Evolutionary conservation across 805 yeast species (phyloP).

Genomic region (Saccharomycopsis sp.): DNA sequence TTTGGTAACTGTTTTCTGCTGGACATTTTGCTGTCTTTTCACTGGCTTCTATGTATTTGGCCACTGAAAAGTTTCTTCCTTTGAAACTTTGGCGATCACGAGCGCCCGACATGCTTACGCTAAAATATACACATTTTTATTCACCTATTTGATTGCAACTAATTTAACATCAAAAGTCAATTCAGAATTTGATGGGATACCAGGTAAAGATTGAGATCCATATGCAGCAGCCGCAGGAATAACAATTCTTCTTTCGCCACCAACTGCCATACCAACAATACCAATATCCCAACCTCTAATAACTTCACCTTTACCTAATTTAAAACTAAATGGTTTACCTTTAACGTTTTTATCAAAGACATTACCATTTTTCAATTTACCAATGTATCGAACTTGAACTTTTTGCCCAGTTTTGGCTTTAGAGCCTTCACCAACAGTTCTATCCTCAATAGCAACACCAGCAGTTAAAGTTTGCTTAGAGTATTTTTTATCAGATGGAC

Average conservation of each 20-base stretch:
- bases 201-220: constrained; percentile 91
- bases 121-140: neutral
- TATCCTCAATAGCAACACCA: constrained; percentile 90
- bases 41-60: neutral
- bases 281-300: constrained; percentile 99
- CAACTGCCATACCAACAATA: constrained; percentile 96
- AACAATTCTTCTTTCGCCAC: constrained; percentile 96
- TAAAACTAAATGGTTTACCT: constrained; percentile 92
- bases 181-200: constrained; percentile 96
- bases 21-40: constrained; percentile 1
- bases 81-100: neutral
- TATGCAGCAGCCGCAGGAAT: constrained; percentile 96
- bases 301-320: constrained; percentile 95
- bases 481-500: constrained; percentile 70
- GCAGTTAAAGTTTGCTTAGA: constrained; percentile 80
- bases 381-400: constrained; percentile 96
- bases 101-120: neutral
- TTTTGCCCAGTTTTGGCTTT: constrained; percentile 81
- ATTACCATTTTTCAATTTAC: constrained; percentile 94
- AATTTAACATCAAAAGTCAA: constrained; percentile 94
- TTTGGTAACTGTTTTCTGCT: constrained; percentile 6
- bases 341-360: constrained; percentile 94
- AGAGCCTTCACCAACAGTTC: constrained; percentile 82
- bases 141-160: constrained; percentile 64
- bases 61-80: neutral